Evolutionary conservation across 192 early-diverging fungal genomes (phyloP).

Genomic region (Gaertneriomyces sp.): DNA sequence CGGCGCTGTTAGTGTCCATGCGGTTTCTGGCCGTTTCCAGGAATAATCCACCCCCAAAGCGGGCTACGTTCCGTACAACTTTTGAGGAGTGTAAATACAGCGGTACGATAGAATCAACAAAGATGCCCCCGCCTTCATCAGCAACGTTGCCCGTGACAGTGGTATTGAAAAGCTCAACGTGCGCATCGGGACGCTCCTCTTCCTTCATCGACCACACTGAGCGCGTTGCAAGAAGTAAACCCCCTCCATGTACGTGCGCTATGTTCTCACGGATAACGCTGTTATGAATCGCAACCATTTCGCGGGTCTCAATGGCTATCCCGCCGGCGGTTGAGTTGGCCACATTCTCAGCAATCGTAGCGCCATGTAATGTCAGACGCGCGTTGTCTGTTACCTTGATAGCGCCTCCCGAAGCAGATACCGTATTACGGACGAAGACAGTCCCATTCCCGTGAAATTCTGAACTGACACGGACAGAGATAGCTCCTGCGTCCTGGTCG

Average conservation of each 20-base stretch:
- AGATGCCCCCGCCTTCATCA: constrained; percentile 5
- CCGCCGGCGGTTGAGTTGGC: neutral
- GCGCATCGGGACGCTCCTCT: neutral
- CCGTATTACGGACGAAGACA: constrained; percentile 9
- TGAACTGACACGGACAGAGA: constrained; percentile 4
- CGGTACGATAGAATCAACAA: constrained; percentile 11
- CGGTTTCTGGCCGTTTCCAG: neutral
- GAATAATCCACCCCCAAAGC: constrained; percentile 19
- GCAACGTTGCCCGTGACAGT: constrained; percentile 4
- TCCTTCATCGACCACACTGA: too few species aligned
- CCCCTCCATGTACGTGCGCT: constrained; percentile 6
- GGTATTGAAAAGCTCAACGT: neutral
- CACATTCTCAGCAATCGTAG: constrained; percentile 4
- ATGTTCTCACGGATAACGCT: neutral
- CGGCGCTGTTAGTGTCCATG: neutral
- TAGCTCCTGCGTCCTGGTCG: constrained; percentile 11
- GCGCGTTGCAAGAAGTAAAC: neutral
- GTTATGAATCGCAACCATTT: neutral
- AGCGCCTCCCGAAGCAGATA: constrained; percentile 6
- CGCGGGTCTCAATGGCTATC: neutral
- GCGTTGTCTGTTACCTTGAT: neutral
- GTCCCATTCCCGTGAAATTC: neutral
- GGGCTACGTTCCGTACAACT: constrained; percentile 6
- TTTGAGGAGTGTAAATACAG: constrained; percentile 5
- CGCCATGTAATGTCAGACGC: constrained; percentile 1